These are phyloP conservation scores for Rhexocercosporidium sp. DNA, from an alignment of 2,329 filamentous ascomycete species.

Conservation along the genomic window DNA sequence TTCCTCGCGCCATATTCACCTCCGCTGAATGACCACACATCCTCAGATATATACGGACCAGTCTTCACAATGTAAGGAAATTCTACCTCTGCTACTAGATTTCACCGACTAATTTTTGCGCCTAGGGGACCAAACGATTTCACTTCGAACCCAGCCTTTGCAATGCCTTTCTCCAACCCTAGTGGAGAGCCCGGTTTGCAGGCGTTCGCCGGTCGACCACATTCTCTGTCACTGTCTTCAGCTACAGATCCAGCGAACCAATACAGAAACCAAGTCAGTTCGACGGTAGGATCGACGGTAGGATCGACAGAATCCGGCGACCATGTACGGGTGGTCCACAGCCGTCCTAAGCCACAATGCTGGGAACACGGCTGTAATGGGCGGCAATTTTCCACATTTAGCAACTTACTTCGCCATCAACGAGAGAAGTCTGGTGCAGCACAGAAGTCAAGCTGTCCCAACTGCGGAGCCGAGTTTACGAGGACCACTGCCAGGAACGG, in stretches of 20 bases:
- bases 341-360: conserved; percentile 90
- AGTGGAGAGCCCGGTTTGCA: conserved; percentile 33
- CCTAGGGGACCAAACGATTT: conserved; percentile 37
- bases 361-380: conserved; percentile 98
- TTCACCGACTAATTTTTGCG: conserved; percentile 15
- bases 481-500: conserved; percentile 87
- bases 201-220: conserved; percentile 38
- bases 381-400: conserved; percentile 93
- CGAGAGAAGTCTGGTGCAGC: conserved; percentile 93
- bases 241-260: conserved; percentile 38
- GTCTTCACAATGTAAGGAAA: conserved; percentile 40
- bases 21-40: conserved; percentile 31
- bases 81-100: neutral
- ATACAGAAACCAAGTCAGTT: conserved; percentile 40
- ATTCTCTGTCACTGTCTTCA: conserved; percentile 39
- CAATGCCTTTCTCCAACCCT: conserved; percentile 37
- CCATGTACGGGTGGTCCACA: conserved; percentile 72
- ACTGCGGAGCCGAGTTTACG: conserved; percentile 93
- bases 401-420: conserved; percentile 90
- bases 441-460: conserved; percentile 85
- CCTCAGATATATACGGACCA: conserved; percentile 40
- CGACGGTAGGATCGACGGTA: conserved; percentile 48
- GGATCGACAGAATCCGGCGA: conserved; percentile 48
- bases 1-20: conserved; percentile 40
- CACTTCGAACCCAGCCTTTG: conserved; percentile 34